Evolutionary conservation across 2,329 filamentous ascomycete species (phyloP).

Genomic region (Penicillium sp.): DNA sequence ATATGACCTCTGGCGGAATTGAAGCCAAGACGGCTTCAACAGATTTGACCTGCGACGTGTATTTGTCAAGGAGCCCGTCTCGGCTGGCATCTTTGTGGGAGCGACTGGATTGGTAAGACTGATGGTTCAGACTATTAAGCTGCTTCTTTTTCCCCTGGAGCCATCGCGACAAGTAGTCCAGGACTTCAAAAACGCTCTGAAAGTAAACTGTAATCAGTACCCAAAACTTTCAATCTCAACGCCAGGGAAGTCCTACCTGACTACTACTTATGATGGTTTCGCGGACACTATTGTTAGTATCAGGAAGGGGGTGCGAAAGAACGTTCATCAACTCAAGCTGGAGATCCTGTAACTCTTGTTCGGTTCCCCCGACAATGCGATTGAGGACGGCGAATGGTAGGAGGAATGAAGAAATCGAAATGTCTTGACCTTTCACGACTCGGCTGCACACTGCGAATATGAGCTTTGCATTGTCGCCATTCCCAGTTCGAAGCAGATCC

Average conservation of each 20-base stretch:
- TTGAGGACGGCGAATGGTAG: slow-evolving; percentile 86
- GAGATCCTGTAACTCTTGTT: slow-evolving; percentile 63
- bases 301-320: slow-evolving; percentile 61
- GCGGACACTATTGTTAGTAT: slow-evolving; percentile 57
- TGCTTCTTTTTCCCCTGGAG: slow-evolving; percentile 71
- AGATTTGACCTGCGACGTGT: slow-evolving; percentile 50
- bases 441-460: slow-evolving; percentile 80
- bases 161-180: slow-evolving; percentile 92
- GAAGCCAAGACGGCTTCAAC: slow-evolving; percentile 71
- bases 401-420: slow-evolving; percentile 82
- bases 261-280: slow-evolving; percentile 82
- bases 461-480: slow-evolving; percentile 69
- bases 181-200: slow-evolving; percentile 80
- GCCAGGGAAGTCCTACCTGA: slow-evolving; percentile 59
- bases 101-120: slow-evolving; percentile 29
- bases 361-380: slow-evolving; percentile 70
- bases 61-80: slow-evolving; percentile 32
- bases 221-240: not conserved
- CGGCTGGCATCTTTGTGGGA: slow-evolving; percentile 27
- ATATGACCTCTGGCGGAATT: slow-evolving; percentile 70
- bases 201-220: slow-evolving; percentile 4
- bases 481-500: slow-evolving; percentile 76
- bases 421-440: slow-evolving; percentile 79
- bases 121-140: slow-evolving; percentile 32
- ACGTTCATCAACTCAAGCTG: slow-evolving; percentile 72